Conservation (phyloP, 805 yeast species). For the Candida tallmaniae region DNA sequence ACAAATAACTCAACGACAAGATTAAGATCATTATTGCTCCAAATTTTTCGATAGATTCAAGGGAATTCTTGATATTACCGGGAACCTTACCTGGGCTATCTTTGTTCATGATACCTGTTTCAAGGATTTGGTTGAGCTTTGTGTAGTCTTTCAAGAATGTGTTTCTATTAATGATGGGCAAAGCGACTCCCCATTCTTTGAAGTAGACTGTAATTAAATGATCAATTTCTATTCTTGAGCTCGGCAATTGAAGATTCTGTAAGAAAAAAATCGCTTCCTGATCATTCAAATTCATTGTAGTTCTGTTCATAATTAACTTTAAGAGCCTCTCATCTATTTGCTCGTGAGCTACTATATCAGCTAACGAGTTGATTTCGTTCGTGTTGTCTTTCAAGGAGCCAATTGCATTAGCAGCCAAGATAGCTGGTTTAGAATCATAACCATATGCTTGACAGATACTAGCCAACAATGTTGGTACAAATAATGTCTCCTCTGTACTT, state of each 20-base stretch:
- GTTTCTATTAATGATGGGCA: constrained; percentile 67
- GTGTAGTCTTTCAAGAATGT: constrained; percentile 62
- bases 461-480: constrained; percentile 68
- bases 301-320: constrained; percentile 24
- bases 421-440: constrained; percentile 65
- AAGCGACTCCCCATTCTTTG: constrained; percentile 68
- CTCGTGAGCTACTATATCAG: constrained; percentile 5
- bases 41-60: constrained; percentile 46
- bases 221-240: constrained; percentile 59
- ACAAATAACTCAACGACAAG: constrained; percentile 44
- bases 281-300: constrained; percentile 22
- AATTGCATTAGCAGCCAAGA: constrained; percentile 63
- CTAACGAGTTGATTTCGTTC: constrained; percentile 13
- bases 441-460: constrained; percentile 69
- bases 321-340: constrained; percentile 12
- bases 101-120: constrained; percentile 15
- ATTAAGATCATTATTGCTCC: constrained; percentile 51
- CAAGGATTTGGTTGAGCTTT: constrained; percentile 43
- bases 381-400: constrained; percentile 58
- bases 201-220: constrained; percentile 64
- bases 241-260: constrained; percentile 29
- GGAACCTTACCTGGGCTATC: constrained; percentile 2
- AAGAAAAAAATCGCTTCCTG: constrained; percentile 46
- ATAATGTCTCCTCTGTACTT: constrained; percentile 72
- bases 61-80: too few relatives aligned